Evolutionary conservation across 2,329 filamentous ascomycete species (phyloP).

Genomic region (Meredithiella fracta): DNA sequence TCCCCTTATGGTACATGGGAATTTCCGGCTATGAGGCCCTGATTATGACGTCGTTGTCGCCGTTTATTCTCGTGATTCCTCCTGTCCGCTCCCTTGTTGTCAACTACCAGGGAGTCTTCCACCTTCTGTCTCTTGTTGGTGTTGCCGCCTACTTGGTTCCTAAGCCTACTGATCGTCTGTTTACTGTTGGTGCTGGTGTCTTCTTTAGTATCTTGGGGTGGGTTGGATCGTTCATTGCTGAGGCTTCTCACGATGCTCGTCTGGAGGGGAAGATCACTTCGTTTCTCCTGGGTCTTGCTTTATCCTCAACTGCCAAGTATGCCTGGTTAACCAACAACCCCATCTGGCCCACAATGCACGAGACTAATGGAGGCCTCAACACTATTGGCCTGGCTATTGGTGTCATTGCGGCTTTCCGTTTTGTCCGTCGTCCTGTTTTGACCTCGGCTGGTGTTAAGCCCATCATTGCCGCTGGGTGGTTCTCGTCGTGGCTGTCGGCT

Average conservation of each 20-base stretch:
- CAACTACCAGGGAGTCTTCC: constrained; percentile 51
- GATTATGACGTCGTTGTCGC: constrained; percentile 70
- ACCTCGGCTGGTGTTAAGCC: constrained; percentile 23
- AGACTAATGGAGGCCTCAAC: constrained; percentile 83
- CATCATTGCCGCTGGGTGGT: constrained; percentile 38
- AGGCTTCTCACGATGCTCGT: constrained; percentile 54
- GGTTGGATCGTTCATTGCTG: constrained; percentile 65
- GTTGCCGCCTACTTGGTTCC: constrained; percentile 64
- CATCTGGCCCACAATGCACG: constrained; percentile 88
- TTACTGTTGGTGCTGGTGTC: constrained; percentile 65
- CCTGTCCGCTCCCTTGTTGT: constrained; percentile 51
- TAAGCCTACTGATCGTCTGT: constrained; percentile 59
- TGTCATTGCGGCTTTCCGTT: constrained; percentile 56
- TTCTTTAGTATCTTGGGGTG: constrained; percentile 68
- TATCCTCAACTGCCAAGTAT: constrained; percentile 81
- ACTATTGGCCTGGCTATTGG: constrained; percentile 63
- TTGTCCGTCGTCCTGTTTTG: constrained; percentile 49
- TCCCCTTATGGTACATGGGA: constrained; percentile 97
- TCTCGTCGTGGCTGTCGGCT: constrained; percentile 39
- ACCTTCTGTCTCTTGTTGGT: constrained; percentile 63
- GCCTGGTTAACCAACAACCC: constrained; percentile 91
- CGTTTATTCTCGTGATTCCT: constrained; percentile 57
- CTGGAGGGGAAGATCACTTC: constrained; percentile 71
- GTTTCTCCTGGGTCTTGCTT: constrained; percentile 64
- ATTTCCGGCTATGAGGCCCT: constrained; percentile 90